Evolutionary conservation across 306 rosid species (phyloP).

Genomic region (Dalbergia cochinchinensis): DNA sequence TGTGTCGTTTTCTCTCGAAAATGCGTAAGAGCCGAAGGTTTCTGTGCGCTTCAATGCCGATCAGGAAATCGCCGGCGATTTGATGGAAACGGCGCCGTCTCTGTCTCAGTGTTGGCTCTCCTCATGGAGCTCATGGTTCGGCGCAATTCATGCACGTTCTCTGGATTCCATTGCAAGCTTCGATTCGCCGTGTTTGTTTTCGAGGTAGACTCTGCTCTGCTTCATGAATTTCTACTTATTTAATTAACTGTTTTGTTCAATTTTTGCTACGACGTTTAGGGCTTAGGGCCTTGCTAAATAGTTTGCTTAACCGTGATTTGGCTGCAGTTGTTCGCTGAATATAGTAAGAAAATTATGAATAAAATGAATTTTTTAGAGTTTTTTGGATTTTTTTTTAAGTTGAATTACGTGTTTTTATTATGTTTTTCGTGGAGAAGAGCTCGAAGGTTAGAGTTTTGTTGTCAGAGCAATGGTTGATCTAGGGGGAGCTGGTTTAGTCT

Average conservation of each 20-base stretch:
- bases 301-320: not conserved
- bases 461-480: constrained; percentile 19
- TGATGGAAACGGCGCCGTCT: constrained; percentile 70
- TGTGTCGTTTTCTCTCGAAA: constrained; percentile 22
- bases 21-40: constrained; percentile 63
- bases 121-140: constrained; percentile 74
- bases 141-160: constrained; percentile 54
- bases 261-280: constrained; percentile 38
- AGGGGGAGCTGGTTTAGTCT: constrained; percentile 34
- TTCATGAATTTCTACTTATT: not conserved
- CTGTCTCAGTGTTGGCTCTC: constrained; percentile 47
- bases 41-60: constrained; percentile 56
- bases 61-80: constrained; percentile 69
- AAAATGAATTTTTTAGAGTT: not conserved
- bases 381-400: constrained; percentile 17
- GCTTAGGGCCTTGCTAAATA: constrained; percentile 35
- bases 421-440: constrained; percentile 26
- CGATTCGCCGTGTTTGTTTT: constrained; percentile 58
- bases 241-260: not conserved
- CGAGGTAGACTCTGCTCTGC: constrained; percentile 64
- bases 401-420: not conserved
- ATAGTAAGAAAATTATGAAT: constrained; percentile 28
- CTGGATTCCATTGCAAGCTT: constrained; percentile 61
- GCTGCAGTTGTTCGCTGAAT: constrained; percentile 44
- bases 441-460: constrained; percentile 40